A percentile compares a stretch with the other conserved stretches of the same genome.
Evolutionary conservation across 73 alveolate genomes (phyloP).

Genomic region (Blepharisma stoltei): DNA sequence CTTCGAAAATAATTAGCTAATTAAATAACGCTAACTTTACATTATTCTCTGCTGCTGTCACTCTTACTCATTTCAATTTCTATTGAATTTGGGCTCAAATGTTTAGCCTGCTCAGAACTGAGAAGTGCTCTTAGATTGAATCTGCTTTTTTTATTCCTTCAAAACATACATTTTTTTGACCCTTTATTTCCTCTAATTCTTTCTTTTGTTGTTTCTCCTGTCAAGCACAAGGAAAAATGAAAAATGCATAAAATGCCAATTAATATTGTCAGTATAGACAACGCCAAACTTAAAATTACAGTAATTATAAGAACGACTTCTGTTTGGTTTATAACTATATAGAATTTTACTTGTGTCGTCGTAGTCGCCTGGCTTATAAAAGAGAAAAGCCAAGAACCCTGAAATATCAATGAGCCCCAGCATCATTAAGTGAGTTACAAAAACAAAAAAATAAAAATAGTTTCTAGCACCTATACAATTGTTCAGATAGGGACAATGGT

Average conservation of each 20-base stretch:
- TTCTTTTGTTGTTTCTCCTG: constrained; percentile 26
- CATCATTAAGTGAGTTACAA: not conserved
- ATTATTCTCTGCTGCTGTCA: too few relatives aligned
- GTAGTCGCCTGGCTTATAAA: not conserved
- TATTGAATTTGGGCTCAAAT: too few relatives aligned
- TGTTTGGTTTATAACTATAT: not conserved
- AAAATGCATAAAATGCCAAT: not conserved
- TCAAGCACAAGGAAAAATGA: not conserved
- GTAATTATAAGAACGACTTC: not conserved
- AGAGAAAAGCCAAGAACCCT: not conserved
- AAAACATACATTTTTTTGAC: too few relatives aligned
- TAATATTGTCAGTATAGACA: not conserved
- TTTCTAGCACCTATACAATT: constrained; percentile 91
- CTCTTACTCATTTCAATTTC: too few relatives aligned
- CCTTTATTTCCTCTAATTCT: too few relatives aligned
- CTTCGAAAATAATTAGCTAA: too few relatives aligned
- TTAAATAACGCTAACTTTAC: too few relatives aligned
- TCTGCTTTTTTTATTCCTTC: too few relatives aligned
- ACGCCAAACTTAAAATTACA: not conserved
- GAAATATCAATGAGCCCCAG: not conserved
- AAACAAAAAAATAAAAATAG: constrained; percentile 41
- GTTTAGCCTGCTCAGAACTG: too few relatives aligned
- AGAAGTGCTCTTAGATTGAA: too few relatives aligned
- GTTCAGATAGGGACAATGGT: constrained; percentile 94
- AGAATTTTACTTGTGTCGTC: not conserved